phyloP scores from a whole-genome alignment of 179 eudicot genomes.

The Silene vulgaris region DNA sequence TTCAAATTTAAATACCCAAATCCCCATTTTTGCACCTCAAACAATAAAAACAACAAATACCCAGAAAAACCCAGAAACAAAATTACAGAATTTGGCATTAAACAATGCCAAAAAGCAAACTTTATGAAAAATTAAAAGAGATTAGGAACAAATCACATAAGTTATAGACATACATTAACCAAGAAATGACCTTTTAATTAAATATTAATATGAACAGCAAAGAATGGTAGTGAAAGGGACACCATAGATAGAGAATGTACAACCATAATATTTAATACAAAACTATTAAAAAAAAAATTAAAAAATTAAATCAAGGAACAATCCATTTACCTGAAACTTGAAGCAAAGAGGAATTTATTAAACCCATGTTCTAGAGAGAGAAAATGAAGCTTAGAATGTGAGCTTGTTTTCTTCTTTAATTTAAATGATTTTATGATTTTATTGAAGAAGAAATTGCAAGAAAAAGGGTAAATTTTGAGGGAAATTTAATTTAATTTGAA shows the following conservation, averaged over 20 bases:
- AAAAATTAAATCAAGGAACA: neutral
- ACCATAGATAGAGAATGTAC: slow-evolving; percentile 30
- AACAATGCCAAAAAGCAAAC: slow-evolving; percentile 30
- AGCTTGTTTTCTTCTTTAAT: slow-evolving; percentile 3
- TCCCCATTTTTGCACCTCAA: slow-evolving; percentile 20
- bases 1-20: slow-evolving; percentile 11
- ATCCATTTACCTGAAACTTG: slow-evolving; percentile 20
- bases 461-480: neutral
- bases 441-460: slow-evolving; percentile 4
- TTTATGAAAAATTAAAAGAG: neutral
- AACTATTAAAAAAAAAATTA: neutral
- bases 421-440: slow-evolving; percentile 6
- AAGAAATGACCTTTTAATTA: neutral
- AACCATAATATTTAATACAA: slow-evolving; percentile 24
- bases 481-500: slow-evolving; percentile 8
- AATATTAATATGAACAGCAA: slow-evolving; percentile 18
- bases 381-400: neutral
- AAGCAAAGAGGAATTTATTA: slow-evolving; percentile 26
- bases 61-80: slow-evolving; percentile 19
- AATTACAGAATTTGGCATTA: slow-evolving; percentile 20
- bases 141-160: slow-evolving; percentile 14
- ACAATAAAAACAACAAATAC: slow-evolving; percentile 10
- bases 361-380: slow-evolving; percentile 19
- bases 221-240: slow-evolving; percentile 31
- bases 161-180: slow-evolving; percentile 15